Percentiles rank a stretch among this genome's conserved stretches.
These are phyloP conservation scores for Vaccinium myrtillus DNA, from an alignment of 148 eudicot species.

Conservation along the genomic window DNA sequence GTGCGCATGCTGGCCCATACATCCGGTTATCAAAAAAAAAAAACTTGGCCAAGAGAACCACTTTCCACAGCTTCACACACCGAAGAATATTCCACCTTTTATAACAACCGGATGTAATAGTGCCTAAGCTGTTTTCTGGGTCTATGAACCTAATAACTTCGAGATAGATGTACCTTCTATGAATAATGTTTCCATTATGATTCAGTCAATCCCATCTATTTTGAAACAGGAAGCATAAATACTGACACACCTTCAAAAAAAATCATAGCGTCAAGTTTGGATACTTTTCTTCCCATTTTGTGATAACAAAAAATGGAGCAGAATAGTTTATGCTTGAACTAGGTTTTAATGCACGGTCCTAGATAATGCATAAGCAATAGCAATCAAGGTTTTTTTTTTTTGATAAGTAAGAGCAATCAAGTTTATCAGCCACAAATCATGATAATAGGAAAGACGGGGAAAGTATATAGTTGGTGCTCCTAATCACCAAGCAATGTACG, in stretches of 20 bases:
- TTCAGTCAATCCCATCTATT: background rate
- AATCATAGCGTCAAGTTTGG: background rate
- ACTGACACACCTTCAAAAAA: background rate
- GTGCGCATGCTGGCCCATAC: no score
- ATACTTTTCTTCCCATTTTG: background rate
- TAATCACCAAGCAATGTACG: constrained; percentile 1
- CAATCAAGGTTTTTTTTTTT: background rate
- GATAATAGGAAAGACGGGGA: background rate
- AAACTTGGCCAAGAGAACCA: background rate
- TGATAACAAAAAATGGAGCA: background rate
- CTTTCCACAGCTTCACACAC: constrained; percentile 6
- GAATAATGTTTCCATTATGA: background rate
- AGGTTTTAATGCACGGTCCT: background rate
- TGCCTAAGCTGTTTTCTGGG: background rate
- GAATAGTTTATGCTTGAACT: background rate
- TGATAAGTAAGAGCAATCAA: background rate
- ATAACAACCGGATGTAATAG: background rate
- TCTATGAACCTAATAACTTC: background rate
- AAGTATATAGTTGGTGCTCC: background rate
- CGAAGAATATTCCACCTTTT: background rate
- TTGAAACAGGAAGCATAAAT: background rate
- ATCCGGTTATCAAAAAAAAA: background rate
- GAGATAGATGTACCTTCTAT: background rate
- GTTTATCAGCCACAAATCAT: background rate
- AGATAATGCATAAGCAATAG: background rate